Conservation (phyloP, 768 basidiomycete species). For the Xerocomellus amylosporus region DNA sequence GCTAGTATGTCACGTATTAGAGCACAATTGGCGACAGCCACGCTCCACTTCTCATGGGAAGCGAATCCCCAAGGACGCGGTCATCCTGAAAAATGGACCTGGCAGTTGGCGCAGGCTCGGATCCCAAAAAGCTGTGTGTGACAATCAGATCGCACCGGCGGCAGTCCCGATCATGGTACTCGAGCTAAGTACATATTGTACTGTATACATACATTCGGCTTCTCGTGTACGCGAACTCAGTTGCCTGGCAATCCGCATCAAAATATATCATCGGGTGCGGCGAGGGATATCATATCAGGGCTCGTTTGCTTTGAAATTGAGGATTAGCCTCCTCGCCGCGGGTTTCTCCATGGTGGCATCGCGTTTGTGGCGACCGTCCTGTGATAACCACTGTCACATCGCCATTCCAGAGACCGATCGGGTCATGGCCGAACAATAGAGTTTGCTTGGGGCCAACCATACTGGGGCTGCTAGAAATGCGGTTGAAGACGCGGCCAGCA, state of each 20-base stretch:
- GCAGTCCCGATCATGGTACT: not conserved
- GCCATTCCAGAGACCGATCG: no score
- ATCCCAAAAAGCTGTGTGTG: constrained; percentile 15
- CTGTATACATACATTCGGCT: not conserved
- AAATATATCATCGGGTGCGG: constrained; percentile 4
- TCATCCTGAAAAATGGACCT: not conserved
- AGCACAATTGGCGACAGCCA: constrained; percentile 26
- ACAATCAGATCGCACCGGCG: constrained; percentile 5
- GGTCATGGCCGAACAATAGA: not conserved
- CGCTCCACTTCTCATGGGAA: constrained; percentile 18
- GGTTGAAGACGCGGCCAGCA: not conserved
- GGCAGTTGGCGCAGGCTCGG: constrained; percentile 3
- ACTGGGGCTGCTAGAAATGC: not conserved
- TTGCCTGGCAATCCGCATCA: constrained; percentile 30
- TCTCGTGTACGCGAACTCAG: constrained; percentile 17
- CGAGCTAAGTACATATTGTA: not conserved
- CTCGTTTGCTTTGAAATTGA: not conserved
- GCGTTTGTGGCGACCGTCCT: not conserved
- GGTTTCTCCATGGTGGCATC: not conserved
- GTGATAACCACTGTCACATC: not conserved
- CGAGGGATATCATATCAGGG: not conserved
- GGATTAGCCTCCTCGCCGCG: not conserved
- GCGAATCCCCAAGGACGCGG: not conserved
- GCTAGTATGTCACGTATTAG: no score
- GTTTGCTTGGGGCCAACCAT: not conserved